These are phyloP conservation scores for Hansenula sp. DNA, from an alignment of 1,139 yeast genomes.

Conservation along the genomic window DNA sequence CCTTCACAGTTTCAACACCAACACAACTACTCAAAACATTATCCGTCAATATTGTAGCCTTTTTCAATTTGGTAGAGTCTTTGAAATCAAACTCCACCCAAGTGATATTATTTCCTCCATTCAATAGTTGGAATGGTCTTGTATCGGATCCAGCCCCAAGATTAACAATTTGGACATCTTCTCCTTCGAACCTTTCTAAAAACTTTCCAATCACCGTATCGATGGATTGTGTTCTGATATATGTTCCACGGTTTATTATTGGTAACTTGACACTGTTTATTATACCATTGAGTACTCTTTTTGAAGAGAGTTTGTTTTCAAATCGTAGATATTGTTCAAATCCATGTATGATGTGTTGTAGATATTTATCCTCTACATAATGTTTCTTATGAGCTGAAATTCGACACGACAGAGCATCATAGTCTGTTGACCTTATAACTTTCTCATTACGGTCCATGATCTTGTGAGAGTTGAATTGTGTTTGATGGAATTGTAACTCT, in stretches of 20 bases:
- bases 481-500: no score
- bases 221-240: constrained; percentile 63
- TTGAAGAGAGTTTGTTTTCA: constrained; percentile 25
- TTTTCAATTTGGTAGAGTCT: constrained; percentile 57
- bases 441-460: constrained; percentile 7
- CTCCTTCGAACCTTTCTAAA: constrained; percentile 27
- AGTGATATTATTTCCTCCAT: constrained; percentile 18
- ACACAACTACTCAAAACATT: constrained; percentile 22
- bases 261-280: constrained; percentile 59
- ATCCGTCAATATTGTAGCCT: constrained; percentile 42
- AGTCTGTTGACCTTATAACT: constrained; percentile 64
- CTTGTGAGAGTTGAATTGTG: neutral
- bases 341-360: constrained; percentile 35
- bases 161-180: constrained; percentile 60
- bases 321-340: constrained; percentile 20
- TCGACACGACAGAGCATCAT: constrained; percentile 80
- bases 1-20: constrained; percentile 8
- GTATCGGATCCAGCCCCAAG: constrained; percentile 98
- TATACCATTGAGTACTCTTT: constrained; percentile 36
- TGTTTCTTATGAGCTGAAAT: constrained; percentile 49
- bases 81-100: constrained; percentile 78
- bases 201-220: constrained; percentile 51
- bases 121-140: constrained; percentile 52
- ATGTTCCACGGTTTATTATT: constrained; percentile 79
- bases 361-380: constrained; percentile 52